Evolutionary conservation across 2,329 filamentous ascomycete species (phyloP).

Genomic region (Aspergillus amoenus): DNA sequence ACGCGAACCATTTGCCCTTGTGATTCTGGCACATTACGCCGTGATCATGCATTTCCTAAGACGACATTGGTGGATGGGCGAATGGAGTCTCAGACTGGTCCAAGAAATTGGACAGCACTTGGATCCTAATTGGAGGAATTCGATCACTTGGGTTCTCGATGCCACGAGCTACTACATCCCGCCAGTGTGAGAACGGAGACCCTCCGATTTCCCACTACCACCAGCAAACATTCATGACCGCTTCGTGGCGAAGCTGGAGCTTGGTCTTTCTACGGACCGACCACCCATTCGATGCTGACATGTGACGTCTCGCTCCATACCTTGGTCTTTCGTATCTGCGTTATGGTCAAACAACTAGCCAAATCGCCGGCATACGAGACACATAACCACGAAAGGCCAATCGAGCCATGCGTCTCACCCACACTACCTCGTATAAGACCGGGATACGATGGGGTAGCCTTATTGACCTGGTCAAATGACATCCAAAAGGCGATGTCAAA

Average conservation of each 20-base stretch:
- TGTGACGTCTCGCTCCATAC: too few species aligned
- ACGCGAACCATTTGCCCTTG: slow-evolving; percentile 42
- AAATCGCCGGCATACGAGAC: not conserved
- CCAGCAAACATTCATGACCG: not conserved
- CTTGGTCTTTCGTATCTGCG: too few species aligned
- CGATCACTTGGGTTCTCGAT: slow-evolving; percentile 35
- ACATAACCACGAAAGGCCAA: not conserved
- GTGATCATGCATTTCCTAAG: slow-evolving; percentile 59
- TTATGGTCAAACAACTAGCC: not conserved
- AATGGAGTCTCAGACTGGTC: slow-evolving; percentile 65
- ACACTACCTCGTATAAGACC: too few species aligned
- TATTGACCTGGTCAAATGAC: not conserved
- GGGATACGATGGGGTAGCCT: not conserved
- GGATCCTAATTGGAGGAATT: slow-evolving; percentile 27
- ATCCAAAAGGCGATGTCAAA: not conserved
- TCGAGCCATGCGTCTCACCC: not conserved
- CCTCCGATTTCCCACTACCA: not conserved
- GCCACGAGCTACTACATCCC: slow-evolving; percentile 32
- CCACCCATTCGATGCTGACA: not conserved
- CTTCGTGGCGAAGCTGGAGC: not conserved
- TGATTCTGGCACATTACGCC: slow-evolving; percentile 45
- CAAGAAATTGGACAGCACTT: slow-evolving; percentile 52
- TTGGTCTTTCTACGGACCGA: not conserved
- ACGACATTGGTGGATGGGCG: slow-evolving; percentile 67
- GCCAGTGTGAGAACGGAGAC: slow-evolving; percentile 9